These are phyloP conservation scores for Stylosanthes scabra DNA, from an alignment of 331 rosid genomes.

Conservation along the genomic window DNA sequence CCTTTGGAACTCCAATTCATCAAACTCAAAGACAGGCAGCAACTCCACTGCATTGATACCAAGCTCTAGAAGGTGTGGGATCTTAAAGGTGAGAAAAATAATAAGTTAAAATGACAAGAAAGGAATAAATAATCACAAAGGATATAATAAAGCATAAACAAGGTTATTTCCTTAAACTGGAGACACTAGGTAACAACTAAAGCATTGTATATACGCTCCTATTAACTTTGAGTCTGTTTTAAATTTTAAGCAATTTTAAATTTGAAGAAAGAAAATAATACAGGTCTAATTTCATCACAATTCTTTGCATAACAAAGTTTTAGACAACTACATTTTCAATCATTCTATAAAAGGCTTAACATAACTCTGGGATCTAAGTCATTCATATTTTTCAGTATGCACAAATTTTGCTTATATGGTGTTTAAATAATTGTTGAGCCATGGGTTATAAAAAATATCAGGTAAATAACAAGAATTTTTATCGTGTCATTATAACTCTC, in stretches of 20 bases:
- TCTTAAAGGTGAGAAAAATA: slow-evolving; percentile 57
- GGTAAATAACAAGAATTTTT: background rate
- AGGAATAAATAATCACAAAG: slow-evolving; percentile 13
- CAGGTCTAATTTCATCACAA: too few species aligned
- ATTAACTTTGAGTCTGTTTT: too few species aligned
- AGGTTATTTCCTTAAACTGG: slow-evolving; percentile 16
- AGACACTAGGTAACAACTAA: background rate
- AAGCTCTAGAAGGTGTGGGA: slow-evolving; percentile 95
- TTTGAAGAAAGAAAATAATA: too few species aligned
- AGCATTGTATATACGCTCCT: too few species aligned
- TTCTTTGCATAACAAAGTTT: too few species aligned
- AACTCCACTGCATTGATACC: slow-evolving; percentile 95
- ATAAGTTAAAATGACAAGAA: slow-evolving; percentile 22
- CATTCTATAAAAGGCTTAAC: background rate
- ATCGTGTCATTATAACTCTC: background rate
- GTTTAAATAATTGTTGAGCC: background rate
- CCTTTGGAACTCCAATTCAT: slow-evolving; percentile 93
- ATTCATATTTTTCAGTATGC: background rate
- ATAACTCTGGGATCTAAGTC: background rate
- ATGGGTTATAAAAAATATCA: background rate
- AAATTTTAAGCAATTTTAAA: too few species aligned
- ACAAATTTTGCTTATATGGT: background rate
- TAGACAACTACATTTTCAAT: slow-evolving; percentile 10
- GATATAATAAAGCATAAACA: slow-evolving; percentile 24
- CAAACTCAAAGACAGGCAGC: slow-evolving; percentile 92